These are phyloP conservation scores for Mucor saturninus DNA, from an alignment of 371 early-diverging fungal genomes.

Conservation along the genomic window DNA sequence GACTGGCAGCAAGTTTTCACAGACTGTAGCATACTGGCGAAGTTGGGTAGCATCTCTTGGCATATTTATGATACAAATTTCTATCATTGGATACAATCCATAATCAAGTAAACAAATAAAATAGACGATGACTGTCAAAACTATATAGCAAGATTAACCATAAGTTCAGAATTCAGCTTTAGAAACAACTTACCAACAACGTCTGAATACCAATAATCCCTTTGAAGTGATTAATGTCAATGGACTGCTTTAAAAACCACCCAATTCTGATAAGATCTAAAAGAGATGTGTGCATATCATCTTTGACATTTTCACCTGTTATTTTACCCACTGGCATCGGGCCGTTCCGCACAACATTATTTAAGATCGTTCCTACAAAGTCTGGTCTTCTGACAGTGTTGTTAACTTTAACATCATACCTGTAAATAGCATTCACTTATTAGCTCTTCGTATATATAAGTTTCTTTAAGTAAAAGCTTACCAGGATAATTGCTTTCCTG, in stretches of 20 bases:
- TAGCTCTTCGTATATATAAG: conserved; percentile 9
- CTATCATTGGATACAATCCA: conserved; percentile 16
- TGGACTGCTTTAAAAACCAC: conserved; percentile 8
- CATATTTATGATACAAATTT: conserved; percentile 18
- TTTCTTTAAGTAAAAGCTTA: conserved; percentile 2
- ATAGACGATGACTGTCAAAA: conserved; percentile 7
- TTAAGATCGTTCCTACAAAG: conserved; percentile 4
- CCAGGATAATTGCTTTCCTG: conserved; percentile 16
- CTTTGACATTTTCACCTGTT: conserved; percentile 47
- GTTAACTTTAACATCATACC: conserved; percentile 13
- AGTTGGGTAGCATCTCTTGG: conserved; percentile 11
- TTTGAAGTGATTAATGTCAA: conserved; percentile 13
- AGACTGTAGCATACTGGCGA: conserved; percentile 12
- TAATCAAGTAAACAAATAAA: conserved; percentile 9
- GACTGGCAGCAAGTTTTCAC: conserved; percentile 9
- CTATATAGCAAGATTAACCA: conserved; percentile 7
- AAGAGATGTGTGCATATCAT: conserved; percentile 11
- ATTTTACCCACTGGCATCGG: conserved; percentile 16
- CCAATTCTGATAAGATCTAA: conserved; percentile 22
- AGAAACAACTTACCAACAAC: conserved; percentile 16
- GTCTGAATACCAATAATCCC: conserved; percentile 22
- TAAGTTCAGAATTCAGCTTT: conserved; percentile 3
- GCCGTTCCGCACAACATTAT: conserved; percentile 9
- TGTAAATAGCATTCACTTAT: conserved; percentile 12
- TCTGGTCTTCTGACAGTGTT: conserved; percentile 3